Conservation (phyloP, 306 rosid species). For the Cicer pinnatifidum region DNA sequence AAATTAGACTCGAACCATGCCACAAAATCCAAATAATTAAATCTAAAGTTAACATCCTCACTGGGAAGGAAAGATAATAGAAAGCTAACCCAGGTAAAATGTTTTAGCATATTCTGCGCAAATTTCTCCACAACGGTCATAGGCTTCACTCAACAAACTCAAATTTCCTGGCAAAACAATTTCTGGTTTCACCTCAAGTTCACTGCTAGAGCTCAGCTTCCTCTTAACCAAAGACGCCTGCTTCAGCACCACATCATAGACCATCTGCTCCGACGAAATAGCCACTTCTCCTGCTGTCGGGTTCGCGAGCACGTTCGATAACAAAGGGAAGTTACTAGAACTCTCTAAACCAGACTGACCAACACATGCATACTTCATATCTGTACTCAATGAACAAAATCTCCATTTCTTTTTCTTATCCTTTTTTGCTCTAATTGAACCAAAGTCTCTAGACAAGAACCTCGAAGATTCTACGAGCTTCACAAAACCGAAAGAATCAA, state of each 20-base stretch:
- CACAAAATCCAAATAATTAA: slow-evolving; percentile 30
- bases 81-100: slow-evolving; percentile 67
- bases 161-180: slow-evolving; percentile 64
- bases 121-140: slow-evolving; percentile 65
- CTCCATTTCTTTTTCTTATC: slow-evolving; percentile 52
- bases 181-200: slow-evolving; percentile 62
- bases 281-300: slow-evolving; percentile 63
- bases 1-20: slow-evolving; percentile 38
- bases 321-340: slow-evolving; percentile 50
- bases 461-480: slow-evolving; percentile 54
- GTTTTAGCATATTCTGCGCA: slow-evolving; percentile 70
- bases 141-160: slow-evolving; percentile 67
- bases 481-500: slow-evolving; percentile 59
- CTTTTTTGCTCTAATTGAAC: slow-evolving; percentile 48
- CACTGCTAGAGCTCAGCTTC: slow-evolving; percentile 56
- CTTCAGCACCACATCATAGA: slow-evolving; percentile 71
- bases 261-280: slow-evolving; percentile 68
- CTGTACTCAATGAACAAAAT: slow-evolving; percentile 47
- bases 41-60: slow-evolving; percentile 45
- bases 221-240: slow-evolving; percentile 75
- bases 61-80: slow-evolving; percentile 51
- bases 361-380: slow-evolving; percentile 55
- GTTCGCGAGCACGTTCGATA: slow-evolving; percentile 66
- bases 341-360: slow-evolving; percentile 57
- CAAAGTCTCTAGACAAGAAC: slow-evolving; percentile 45